Conservation (phyloP, 345 rosid genomes). For the Linum usitatissimum region DNA sequence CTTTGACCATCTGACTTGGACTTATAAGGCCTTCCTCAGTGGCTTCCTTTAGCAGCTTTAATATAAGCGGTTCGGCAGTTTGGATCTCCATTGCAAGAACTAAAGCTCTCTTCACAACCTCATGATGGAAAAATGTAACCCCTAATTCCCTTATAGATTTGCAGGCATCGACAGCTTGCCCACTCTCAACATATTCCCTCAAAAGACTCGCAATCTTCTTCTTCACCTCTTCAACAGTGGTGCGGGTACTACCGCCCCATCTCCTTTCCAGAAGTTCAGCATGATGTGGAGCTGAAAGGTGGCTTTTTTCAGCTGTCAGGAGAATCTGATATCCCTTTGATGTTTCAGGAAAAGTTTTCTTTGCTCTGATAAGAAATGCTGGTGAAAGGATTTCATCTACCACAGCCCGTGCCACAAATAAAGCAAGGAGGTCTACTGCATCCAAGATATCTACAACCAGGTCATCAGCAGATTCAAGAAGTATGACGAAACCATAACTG, state of each 20-base stretch:
- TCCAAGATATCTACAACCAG: conserved; percentile 84
- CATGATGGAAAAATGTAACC: conserved; percentile 90
- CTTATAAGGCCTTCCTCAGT: conserved; percentile 91
- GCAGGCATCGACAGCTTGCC: conserved; percentile 91
- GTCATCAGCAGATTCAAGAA: conserved; percentile 92
- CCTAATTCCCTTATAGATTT: conserved; percentile 88
- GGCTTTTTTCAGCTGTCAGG: conserved; percentile 80
- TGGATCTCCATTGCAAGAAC: conserved; percentile 76
- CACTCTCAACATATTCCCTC: conserved; percentile 76
- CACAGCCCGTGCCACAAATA: conserved; percentile 85
- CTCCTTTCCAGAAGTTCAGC: conserved; percentile 94
- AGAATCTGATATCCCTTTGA: conserved; percentile 78
- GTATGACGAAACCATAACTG: conserved; percentile 91
- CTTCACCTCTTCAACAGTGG: conserved; percentile 90
- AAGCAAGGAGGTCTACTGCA: conserved; percentile 88
- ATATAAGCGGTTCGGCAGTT: conserved; percentile 48
- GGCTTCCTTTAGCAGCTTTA: conserved; percentile 77
- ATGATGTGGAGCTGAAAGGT: conserved; percentile 99
- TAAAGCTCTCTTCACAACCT: conserved; percentile 96
- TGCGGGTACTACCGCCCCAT: conserved; percentile 97
- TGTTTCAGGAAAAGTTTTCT: conserved; percentile 60
- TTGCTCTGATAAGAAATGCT: conserved; percentile 66
- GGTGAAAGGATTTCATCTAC: conserved; percentile 98
- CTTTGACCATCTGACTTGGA: conserved; percentile 91
- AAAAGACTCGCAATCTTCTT: conserved; percentile 69